These are phyloP conservation scores for Lachancea dasiensis DNA, from an alignment of 805 yeast species.

Conservation along the genomic window DNA sequence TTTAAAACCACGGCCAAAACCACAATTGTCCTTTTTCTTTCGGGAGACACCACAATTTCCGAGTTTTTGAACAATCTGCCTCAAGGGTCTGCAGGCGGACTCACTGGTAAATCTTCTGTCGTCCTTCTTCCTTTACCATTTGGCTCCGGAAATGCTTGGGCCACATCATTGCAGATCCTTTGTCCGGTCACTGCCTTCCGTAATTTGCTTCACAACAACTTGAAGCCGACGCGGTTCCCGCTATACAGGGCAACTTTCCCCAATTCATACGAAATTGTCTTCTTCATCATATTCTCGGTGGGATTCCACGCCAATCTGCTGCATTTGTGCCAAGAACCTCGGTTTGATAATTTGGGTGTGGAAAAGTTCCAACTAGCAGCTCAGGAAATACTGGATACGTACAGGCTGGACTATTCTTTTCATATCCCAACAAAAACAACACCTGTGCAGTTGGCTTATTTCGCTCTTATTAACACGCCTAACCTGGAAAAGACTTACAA, in stretches of 20 bases:
- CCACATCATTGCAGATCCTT: slow-evolving; percentile 48
- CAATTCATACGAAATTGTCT: slow-evolving; percentile 20
- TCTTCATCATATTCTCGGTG: slow-evolving; percentile 72
- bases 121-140: slow-evolving; percentile 49
- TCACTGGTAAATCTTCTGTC: slow-evolving; percentile 9
- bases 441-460: slow-evolving; percentile 20
- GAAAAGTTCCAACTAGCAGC: slow-evolving; percentile 72
- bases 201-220: slow-evolving; percentile 27
- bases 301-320: slow-evolving; percentile 83
- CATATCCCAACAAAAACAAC: slow-evolving; percentile 6
- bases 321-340: slow-evolving; percentile 69
- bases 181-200: slow-evolving; percentile 34
- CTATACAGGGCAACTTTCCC: slow-evolving; percentile 33
- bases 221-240: slow-evolving; percentile 24
- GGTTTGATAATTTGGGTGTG: slow-evolving; percentile 55
- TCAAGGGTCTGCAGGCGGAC: slow-evolving; percentile 1
- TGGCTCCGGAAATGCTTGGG: slow-evolving; percentile 85
- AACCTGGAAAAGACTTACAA: slow-evolving; percentile 25
- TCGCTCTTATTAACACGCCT: slow-evolving; percentile 27
- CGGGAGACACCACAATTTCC: slow-evolving; percentile 82
- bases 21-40: slow-evolving; percentile 52
- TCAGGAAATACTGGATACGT: slow-evolving; percentile 39
- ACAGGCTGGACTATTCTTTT: slow-evolving; percentile 22
- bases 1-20: slow-evolving; percentile 19
- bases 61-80: slow-evolving; percentile 60